Percentiles rank a stretch among this genome's conserved stretches.
Conservation (phyloP, 306 rosid species). For the Cyamopsis tetragonoloba region DNA sequence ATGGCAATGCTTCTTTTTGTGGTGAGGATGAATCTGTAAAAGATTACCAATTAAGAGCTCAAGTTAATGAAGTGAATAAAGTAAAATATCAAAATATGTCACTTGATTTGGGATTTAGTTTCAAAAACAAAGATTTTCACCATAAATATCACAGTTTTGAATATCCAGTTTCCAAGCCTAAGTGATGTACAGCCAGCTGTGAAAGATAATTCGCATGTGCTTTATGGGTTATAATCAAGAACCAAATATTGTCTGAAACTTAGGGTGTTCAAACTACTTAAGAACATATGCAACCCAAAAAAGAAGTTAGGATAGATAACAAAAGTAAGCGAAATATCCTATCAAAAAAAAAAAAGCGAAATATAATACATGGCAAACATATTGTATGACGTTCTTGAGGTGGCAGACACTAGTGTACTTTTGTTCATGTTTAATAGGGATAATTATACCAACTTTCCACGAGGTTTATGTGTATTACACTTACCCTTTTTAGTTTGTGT, state of each 20-base stretch:
- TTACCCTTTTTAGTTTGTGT: no score
- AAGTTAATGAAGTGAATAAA: slow-evolving; percentile 5
- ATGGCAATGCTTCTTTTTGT: slow-evolving; percentile 51
- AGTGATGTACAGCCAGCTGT: no score
- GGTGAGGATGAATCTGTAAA: slow-evolving; percentile 54
- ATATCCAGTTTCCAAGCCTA: not conserved
- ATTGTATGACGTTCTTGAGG: no score
- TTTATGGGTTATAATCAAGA: not conserved
- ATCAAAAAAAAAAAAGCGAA: no score
- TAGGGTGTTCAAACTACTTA: not conserved
- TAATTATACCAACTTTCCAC: no score
- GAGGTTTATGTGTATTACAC: no score
- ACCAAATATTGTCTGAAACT: not conserved
- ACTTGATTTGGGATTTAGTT: not conserved
- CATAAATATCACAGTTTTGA: slow-evolving; percentile 4
- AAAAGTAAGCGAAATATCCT: no score
- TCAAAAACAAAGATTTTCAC: not conserved
- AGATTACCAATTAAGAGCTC: slow-evolving; percentile 5
- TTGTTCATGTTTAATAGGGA: no score
- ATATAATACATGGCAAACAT: no score
- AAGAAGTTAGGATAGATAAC: no score
- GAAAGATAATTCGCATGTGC: not conserved
- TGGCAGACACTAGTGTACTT: no score
- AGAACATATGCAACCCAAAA: no score
- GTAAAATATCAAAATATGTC: slow-evolving; percentile 1